phyloP scores from a whole-genome alignment of 1,284 basidiomycete species.

The Ganoderma sp. region DNA sequence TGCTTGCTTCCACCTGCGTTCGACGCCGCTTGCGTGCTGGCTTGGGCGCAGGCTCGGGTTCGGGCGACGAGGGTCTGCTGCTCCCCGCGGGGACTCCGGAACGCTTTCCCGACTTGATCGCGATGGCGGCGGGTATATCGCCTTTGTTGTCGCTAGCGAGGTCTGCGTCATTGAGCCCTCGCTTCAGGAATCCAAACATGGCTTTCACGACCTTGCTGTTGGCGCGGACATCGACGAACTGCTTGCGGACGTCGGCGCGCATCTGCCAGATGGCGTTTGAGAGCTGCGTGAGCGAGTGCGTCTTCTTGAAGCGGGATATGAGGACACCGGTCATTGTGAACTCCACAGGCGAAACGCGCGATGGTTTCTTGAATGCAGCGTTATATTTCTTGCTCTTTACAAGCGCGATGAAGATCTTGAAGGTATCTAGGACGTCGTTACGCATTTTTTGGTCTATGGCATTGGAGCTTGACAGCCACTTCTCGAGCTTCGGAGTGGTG shows the following conservation, averaged over 20 bases:
- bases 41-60: background rate
- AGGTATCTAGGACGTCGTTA: constrained; percentile 46
- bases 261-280: constrained; percentile 49
- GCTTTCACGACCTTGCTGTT: constrained; percentile 49
- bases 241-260: constrained; percentile 49
- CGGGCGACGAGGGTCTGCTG: background rate
- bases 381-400: constrained; percentile 46
- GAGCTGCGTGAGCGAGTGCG: constrained; percentile 48
- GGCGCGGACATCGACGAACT: constrained; percentile 49
- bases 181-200: constrained; percentile 47
- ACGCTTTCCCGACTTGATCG: constrained; percentile 15
- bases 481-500: constrained; percentile 45
- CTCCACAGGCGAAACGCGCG: constrained; percentile 54
- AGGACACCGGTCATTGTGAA: constrained; percentile 55
- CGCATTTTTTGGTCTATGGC: constrained; percentile 41
- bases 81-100: background rate
- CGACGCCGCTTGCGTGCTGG: constrained; percentile 21
- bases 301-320: constrained; percentile 45
- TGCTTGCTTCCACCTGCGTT: constrained; percentile 11
- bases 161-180: constrained; percentile 32
- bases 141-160: constrained; percentile 36
- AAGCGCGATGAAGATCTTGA: constrained; percentile 49
- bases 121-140: constrained; percentile 32
- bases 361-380: constrained; percentile 46
- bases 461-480: constrained; percentile 44